Conservation (phyloP, 257 asterid species). For the Solanum chiquidenum region DNA sequence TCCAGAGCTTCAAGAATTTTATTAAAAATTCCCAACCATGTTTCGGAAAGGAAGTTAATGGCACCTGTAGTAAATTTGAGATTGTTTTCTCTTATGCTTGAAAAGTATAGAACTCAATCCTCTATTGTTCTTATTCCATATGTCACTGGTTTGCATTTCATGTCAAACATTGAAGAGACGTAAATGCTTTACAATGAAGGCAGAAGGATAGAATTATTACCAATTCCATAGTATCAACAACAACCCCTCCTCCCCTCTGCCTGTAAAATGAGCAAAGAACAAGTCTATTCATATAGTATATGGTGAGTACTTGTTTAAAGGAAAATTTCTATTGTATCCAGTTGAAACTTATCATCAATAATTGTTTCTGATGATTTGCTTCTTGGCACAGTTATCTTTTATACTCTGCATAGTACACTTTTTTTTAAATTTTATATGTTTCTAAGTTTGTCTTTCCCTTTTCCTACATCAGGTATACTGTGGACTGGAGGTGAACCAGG, state of each 20-base stretch:
- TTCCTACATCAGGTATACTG: conserved; percentile 28
- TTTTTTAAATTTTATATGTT: background rate
- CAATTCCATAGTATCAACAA: background rate
- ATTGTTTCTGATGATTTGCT: background rate
- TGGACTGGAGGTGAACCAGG: conserved; percentile 17
- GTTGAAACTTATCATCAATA: background rate
- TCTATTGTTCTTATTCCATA: background rate
- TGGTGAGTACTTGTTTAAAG: background rate
- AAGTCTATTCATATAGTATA: background rate
- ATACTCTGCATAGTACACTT: background rate
- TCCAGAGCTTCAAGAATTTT: background rate
- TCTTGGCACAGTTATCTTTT: background rate
- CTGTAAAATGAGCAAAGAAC: background rate
- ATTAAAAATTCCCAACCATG: background rate
- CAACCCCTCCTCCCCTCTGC: background rate
- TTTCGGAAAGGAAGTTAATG: background rate
- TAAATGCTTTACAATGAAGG: background rate
- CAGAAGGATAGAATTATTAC: background rate
- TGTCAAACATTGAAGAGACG: background rate
- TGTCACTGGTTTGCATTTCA: background rate
- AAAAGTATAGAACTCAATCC: background rate
- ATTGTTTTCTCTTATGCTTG: background rate
- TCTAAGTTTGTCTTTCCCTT: background rate
- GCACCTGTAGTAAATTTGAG: background rate
- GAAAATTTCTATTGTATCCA: background rate